Evolutionary conservation across 2,329 filamentous ascomycete species (phyloP).

Genomic region (Penicillium corylophilum): DNA sequence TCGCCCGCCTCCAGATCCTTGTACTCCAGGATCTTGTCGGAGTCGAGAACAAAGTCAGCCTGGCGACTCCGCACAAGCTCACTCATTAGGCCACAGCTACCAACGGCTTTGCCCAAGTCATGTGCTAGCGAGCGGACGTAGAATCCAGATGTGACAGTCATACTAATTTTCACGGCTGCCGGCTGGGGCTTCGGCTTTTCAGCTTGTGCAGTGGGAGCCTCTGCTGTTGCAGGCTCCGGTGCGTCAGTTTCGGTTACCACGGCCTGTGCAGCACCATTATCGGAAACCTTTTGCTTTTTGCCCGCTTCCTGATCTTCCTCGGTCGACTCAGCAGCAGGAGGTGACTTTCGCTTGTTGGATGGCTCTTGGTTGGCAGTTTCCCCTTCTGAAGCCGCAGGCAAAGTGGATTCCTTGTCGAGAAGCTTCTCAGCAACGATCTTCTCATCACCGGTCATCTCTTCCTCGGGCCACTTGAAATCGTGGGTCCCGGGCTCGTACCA

Average conservation of each 20-base stretch:
- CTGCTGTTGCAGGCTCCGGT: conserved; percentile 13
- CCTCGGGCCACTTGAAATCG: conserved; percentile 72
- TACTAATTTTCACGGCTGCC: conserved; percentile 76
- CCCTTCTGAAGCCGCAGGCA: conserved; percentile 30
- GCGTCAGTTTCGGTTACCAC: conserved; percentile 8
- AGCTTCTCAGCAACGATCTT: conserved; percentile 71
- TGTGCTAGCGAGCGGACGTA: conserved; percentile 94
- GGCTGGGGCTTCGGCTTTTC: conserved; percentile 38
- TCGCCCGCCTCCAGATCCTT: conserved; percentile 73
- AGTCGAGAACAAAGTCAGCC: conserved; percentile 71
- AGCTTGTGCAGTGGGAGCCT: conserved; percentile 10
- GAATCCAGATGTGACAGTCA: conserved; percentile 94
- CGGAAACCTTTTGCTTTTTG: conserved; percentile 35
- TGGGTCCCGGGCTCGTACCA: conserved; percentile 82
- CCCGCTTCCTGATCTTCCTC: conserved; percentile 17
- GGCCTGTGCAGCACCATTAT: conserved; percentile 25
- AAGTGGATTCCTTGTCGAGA: conserved; percentile 40
- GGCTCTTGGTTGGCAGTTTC: conserved; percentile 19
- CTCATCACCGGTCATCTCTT: conserved; percentile 74
- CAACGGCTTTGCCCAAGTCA: conserved; percentile 80
- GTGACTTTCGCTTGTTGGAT: conserved; percentile 36
- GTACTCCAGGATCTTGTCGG: conserved; percentile 73
- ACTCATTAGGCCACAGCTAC: conserved; percentile 82
- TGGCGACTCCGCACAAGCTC: conserved; percentile 78
- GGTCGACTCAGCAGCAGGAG: conserved; percentile 27